Base-by-base conservation (phyloP, 345 rosid species). In the Eucalyptus dawsonii region DNA sequence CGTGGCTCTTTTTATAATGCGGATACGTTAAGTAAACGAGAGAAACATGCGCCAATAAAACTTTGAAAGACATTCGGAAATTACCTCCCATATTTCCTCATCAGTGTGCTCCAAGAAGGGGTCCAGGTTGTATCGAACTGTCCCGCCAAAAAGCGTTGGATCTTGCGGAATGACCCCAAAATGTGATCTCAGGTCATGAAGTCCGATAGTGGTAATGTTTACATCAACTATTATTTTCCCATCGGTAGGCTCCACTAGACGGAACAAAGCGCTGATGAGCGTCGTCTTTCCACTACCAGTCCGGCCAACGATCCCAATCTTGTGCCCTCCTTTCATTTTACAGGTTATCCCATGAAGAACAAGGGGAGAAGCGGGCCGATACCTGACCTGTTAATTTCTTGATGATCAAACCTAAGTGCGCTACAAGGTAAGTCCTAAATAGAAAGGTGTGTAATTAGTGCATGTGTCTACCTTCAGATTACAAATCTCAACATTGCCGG, bases 261-360 rank as follows among this genome's bases (percentile, higher is more conserved):
- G 97, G 90, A 95, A 95, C 76, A 95, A 88, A 86, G 94, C 92
- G 44, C 94, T 89, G 31, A 93, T 92, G 22, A 93, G 93, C 10
- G 95, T 94, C 2, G 94, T 93, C 89, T 95, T 95, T 25, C 96
- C 96, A 13, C 96, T 95, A 9, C 97, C 95, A 4, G 97, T 95
- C 42, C 95, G 86, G 25, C 97, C 97, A 86, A 95, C 97, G 22
- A 95, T 93, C 44, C 97, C 96, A 31, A 95, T 89, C 89, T 93
- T 94, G 67, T 92, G 92, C 86, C 96, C 96, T 81, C 95, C 96
- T 90, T 91, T 86, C 42, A 95, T 91, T 45, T 87, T 92, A 91
- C 95, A 95, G 88, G 93, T 95, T 89, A 95, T 93, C 42, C 96
- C 97, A 40, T 87, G 93, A 69, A 95, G 96, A 53, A 95, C 96